Base-by-base conservation (phyloP, 163 green algal genomes). In the Scenedesmus sp. region DNA sequence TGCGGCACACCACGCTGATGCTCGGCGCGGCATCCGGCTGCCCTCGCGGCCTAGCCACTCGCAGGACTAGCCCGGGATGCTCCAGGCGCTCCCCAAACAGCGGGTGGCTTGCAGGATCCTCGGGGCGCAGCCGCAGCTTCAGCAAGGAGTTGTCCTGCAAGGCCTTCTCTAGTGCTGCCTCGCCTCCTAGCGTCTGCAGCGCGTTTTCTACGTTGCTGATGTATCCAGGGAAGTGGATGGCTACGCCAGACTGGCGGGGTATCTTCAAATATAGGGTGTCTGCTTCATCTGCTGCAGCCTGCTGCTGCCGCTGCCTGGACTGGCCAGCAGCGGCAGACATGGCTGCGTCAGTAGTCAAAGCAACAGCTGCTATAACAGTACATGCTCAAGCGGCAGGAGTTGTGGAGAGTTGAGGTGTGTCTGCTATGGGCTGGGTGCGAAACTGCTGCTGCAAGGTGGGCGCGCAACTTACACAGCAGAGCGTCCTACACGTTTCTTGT, bases 191-290 rank as follows among this genome's bases (percentile, higher is more conserved):
- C 1, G 91, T 94, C 9, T 89, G 22, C 0, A 96, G 26, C 0
- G 92, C 93, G 16, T 76, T 72, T 0, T 93, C 84, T 0, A 86
- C 24, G 49, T 94, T 93, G n/a, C 88, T 86, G 12, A 96, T 93
- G 70, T 95, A 96, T 10, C 93, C 95, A n/a, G 95, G 95, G 59
- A 93, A 96, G 72, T 95, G 87, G 33, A 96, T 84, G 2, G 92
- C 91, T 46, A 89, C 59, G 24, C 33, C 89, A n/a, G 35, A 81
- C 10, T n/a, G 24, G n/a, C 20, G 42, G 15, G 82, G 82, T 16
- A 92, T 44, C 22, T 83, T 70, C 0, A 37, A 42, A 15, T 83
- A 24, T 15, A 90, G 7, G 9, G 42, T 30, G 18, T 84, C 65
- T 42, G n/a, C 42, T 30, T 3, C 61, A 46, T 86, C 81, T 86